A percentile compares a stretch with the other conserved stretches of the same genome.
Evolutionary conservation across 2,329 filamentous ascomycete species (phyloP).

Genomic region (Grosmannia penicillata): DNA sequence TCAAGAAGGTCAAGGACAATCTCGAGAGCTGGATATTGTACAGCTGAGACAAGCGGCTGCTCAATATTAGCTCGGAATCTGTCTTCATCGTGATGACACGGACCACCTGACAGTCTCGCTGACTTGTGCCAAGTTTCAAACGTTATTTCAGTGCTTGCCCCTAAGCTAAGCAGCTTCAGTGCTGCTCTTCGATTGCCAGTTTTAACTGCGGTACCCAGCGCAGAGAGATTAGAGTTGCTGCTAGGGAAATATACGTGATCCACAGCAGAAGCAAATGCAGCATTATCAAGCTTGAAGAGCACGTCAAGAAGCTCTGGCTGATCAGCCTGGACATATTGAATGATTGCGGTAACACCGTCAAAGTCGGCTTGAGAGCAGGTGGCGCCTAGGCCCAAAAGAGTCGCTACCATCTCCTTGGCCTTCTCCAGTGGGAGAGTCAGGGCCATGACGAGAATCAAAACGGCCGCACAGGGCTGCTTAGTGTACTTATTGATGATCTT

Average conservation of each 20-base stretch:
- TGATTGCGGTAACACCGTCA: conserved; percentile 48
- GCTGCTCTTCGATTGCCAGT: conserved; percentile 36
- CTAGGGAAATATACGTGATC: conserved; percentile 44
- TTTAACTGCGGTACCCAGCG: conserved; percentile 42
- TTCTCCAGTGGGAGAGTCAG: conserved; percentile 46
- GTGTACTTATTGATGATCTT: conserved; percentile 42
- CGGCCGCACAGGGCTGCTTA: conserved; percentile 38
- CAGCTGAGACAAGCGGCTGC: conserved; percentile 55
- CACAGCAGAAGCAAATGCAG: conserved; percentile 46
- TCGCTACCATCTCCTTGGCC: conserved; percentile 48
- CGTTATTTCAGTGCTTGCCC: conserved; percentile 43
- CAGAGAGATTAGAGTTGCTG: conserved; percentile 9
- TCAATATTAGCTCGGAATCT: conserved; percentile 31
- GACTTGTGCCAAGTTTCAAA: conserved; percentile 51
- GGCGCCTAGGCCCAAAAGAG: conserved; percentile 55
- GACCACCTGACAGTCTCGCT: conserved; percentile 27
- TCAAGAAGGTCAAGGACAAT: conserved; percentile 44
- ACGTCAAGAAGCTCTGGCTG: conserved; percentile 31
- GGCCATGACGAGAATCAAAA: conserved; percentile 57
- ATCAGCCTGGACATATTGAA: conserved; percentile 42
- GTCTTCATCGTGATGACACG: conserved; percentile 29
- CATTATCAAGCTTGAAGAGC: conserved; percentile 40
- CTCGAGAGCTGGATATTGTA: conserved; percentile 27
- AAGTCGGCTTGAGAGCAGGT: conserved; percentile 59
- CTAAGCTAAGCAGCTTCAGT: conserved; percentile 45